Conservation (phyloP, 1,284 basidiomycete genomes). For the Ganoderma sp. region DNA sequence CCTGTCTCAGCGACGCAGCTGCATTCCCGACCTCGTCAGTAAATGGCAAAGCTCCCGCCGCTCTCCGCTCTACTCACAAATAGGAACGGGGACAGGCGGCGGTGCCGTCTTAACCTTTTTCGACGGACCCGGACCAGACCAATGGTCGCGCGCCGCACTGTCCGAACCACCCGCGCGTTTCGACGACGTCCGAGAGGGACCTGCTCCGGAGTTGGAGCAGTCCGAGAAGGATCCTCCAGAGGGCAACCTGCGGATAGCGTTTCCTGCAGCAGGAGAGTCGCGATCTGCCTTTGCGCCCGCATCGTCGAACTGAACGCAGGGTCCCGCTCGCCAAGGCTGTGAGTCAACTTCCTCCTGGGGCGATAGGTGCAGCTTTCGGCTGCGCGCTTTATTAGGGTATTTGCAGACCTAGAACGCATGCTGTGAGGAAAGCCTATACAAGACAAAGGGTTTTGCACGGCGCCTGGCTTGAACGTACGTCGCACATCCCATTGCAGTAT, state of each 20-base stretch:
- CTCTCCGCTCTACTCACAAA: conserved; percentile 44
- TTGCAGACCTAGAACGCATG: conserved; percentile 66
- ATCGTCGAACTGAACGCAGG: conserved; percentile 32
- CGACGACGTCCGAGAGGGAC: background rate
- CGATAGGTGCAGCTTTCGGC: conserved; percentile 55
- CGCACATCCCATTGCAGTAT: conserved; percentile 84
- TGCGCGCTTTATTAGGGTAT: conserved; percentile 66
- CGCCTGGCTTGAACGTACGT: conserved; percentile 57
- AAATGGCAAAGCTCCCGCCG: background rate
- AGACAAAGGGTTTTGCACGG: background rate
- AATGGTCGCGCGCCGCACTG: background rate
- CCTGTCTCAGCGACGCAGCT: conserved; percentile 58
- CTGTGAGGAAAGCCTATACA: background rate
- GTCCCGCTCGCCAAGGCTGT: conserved; percentile 38
- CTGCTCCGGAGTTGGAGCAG: background rate
- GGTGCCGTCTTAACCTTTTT: conserved; percentile 26
- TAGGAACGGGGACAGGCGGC: conserved; percentile 19
- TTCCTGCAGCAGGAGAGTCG: background rate
- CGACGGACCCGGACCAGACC: background rate
- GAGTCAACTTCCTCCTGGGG: conserved; percentile 49
- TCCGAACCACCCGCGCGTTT: conserved; percentile 13
- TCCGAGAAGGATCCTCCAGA: background rate
- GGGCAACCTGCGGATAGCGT: background rate
- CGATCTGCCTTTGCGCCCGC: conserved; percentile 37
- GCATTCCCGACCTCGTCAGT: conserved; percentile 29